Evolutionary conservation across 2,329 filamentous ascomycete genomes (phyloP), one percentile per base, ranked within the genome.

Genomic region (Diaporthe vaccinii): DNA sequence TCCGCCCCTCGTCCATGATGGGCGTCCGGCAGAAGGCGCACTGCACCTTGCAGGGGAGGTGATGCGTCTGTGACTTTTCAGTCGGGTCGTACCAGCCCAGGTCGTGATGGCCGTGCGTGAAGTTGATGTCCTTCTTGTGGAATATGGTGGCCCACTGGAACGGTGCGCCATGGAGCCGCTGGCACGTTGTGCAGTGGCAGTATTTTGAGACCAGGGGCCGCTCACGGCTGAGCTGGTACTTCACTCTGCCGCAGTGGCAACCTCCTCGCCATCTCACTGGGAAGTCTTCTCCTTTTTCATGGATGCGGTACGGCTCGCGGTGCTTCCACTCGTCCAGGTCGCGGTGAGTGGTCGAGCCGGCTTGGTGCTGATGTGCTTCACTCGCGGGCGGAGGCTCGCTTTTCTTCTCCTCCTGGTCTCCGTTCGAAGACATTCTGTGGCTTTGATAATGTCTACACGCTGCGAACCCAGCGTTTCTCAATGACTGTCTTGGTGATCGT

Each of bases 141-240:
- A 97, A 96, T 78, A 98, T 95, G 57, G 94, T 93, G 0, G 95
- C 94, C 94, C 94, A 97, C 85, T 98, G 95, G 85, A 97, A 96
- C 0, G 95, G 95, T 4, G 95, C 94, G 71, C 93, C 94, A 80
- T 97, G 95, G 78, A 96, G 87, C 17, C 90, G 89, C 85, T 97
- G 94, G 82, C 95, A 97, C 59, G 93, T 94, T 0, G 87, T 89
- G 84, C 95, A 98, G 84, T 98, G 95, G 82, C 95, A 98, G 80
- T 93, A 93, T 82, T 97, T 98, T 49, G 90, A 89, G 51, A 93
- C 90, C 49, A 97, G 84, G 1, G 95, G 95, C 81, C 89, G 90
- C 70, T 94, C 90, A 31, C 92, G 86, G 72, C 87, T 91, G 53
- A 97, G 82, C 82, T 93, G 89, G 81, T 95, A 98, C 80, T 90